These are phyloP conservation scores for Mycena belliarum DNA, from an alignment of 768 basidiomycete species.

Conservation along the genomic window DNA sequence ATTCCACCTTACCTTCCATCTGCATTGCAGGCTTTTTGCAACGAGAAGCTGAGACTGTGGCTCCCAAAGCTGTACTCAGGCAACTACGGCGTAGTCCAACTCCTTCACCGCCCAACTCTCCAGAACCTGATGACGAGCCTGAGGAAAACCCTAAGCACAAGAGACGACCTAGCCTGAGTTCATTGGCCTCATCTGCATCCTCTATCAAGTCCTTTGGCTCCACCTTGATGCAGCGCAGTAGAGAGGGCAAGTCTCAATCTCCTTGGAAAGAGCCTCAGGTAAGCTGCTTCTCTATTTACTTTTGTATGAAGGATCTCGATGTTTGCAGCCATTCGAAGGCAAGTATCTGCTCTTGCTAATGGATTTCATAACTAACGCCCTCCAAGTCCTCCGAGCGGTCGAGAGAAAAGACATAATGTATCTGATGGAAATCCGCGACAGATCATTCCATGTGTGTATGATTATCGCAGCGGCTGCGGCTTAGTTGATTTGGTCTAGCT, in stretches of 20 bases:
- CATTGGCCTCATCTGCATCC: slow-evolving; percentile 32
- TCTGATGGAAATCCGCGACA: slow-evolving; percentile 82
- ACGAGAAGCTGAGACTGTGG: slow-evolving; percentile 66
- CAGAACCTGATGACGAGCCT: slow-evolving; percentile 22
- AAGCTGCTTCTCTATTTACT: slow-evolving; percentile 12
- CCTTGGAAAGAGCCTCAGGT: slow-evolving; percentile 60
- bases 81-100: slow-evolving; percentile 52
- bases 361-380: slow-evolving; percentile 13
- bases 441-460: slow-evolving; percentile 70
- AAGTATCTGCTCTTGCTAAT: neutral
- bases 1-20: neutral
- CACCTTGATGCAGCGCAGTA: slow-evolving; percentile 14
- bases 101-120: slow-evolving; percentile 31
- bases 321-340: slow-evolving; percentile 17
- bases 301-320: neutral
- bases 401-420: slow-evolving; percentile 82
- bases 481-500: slow-evolving; percentile 42
- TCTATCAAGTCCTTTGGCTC: slow-evolving; percentile 34
- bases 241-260: slow-evolving; percentile 10
- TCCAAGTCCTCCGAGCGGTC: slow-evolving; percentile 75
- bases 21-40: slow-evolving; percentile 53
- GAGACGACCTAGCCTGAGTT: slow-evolving; percentile 23
- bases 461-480: neutral
- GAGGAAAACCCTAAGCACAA: slow-evolving; percentile 22
- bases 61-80: slow-evolving; percentile 56